Evolutionary conservation across 495 filamentous ascomycete species (phyloP).

Genomic region (Tuber magnatum): DNA sequence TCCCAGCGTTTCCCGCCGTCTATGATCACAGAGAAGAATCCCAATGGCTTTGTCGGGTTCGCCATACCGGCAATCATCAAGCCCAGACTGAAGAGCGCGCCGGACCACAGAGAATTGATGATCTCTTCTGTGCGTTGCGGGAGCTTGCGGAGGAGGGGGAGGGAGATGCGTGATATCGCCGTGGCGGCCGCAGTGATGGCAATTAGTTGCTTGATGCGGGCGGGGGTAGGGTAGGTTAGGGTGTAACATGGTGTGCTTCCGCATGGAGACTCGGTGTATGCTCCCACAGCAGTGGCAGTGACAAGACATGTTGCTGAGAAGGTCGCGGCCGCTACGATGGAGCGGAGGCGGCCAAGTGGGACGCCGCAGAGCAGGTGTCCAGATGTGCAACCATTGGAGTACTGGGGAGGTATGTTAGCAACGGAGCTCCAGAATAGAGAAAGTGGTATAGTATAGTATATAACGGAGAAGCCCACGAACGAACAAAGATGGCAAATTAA

Average conservation of each 20-base stretch:
- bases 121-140: conserved; percentile 21
- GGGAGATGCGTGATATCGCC: conserved; percentile 37
- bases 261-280: conserved; percentile 41
- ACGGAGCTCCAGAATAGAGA: conserved; percentile 37
- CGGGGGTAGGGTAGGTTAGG: conserved; percentile 45
- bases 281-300: conserved; percentile 46
- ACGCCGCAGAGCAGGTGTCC: conserved; percentile 58
- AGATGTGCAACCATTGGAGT: conserved; percentile 52
- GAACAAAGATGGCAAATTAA: neutral
- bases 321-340: conserved; percentile 49
- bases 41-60: conserved; percentile 49
- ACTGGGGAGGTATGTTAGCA: conserved; percentile 8
- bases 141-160: conserved; percentile 33
- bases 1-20: conserved; percentile 44
- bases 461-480: neutral
- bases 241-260: conserved; percentile 48
- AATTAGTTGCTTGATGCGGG: conserved; percentile 29
- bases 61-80: conserved; percentile 54
- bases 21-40: conserved; percentile 50
- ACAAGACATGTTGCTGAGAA: conserved; percentile 52
- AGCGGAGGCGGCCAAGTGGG: conserved; percentile 49
- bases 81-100: conserved; percentile 52
- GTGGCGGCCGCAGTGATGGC: conserved; percentile 42
- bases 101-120: conserved; percentile 45
- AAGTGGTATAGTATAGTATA: conserved; percentile 19